Evolutionary conservation across 495 filamentous ascomycete genomes (phyloP).

Genomic region (Penicillium argentinense): DNA sequence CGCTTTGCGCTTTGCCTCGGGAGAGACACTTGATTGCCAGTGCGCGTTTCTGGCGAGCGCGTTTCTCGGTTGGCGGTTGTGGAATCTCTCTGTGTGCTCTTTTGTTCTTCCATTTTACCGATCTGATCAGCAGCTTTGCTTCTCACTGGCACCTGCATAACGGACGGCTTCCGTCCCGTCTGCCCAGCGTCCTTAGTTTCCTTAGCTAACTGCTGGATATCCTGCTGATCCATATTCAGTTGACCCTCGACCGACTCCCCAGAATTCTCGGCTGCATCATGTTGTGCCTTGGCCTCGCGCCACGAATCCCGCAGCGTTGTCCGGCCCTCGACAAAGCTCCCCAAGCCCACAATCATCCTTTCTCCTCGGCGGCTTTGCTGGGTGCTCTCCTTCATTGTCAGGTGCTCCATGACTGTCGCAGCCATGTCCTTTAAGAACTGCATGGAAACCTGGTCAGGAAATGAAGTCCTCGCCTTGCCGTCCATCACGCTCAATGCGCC

Average conservation of each 20-base stretch:
- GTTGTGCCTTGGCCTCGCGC: constrained; percentile 15
- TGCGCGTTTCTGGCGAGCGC: no score
- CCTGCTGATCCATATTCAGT: constrained; percentile 23
- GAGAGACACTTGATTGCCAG: no score
- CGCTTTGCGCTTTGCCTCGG: neutral
- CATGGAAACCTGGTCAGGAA: constrained; percentile 15
- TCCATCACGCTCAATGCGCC: constrained; percentile 63
- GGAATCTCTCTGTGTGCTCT: no score
- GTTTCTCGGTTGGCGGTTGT: no score
- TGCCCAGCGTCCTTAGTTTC: neutral
- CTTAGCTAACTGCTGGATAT: constrained; percentile 11
- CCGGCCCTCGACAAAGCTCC: constrained; percentile 32
- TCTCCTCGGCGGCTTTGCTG: constrained; percentile 15
- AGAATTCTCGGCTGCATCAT: constrained; percentile 4
- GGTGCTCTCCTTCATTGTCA: constrained; percentile 10
- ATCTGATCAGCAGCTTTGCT: no score
- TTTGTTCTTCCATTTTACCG: no score
- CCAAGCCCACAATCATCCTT: constrained; percentile 32
- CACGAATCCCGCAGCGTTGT: constrained; percentile 27
- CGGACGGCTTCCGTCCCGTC: neutral
- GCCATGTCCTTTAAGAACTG: constrained; percentile 36
- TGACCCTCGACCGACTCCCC: constrained; percentile 20
- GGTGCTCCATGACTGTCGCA: constrained; percentile 26
- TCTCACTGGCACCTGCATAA: neutral
- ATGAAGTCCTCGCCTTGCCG: constrained; percentile 29